These are phyloP conservation scores for Dictyophora rubrovolvata DNA, from an alignment of 768 basidiomycete species.

Conservation along the genomic window DNA sequence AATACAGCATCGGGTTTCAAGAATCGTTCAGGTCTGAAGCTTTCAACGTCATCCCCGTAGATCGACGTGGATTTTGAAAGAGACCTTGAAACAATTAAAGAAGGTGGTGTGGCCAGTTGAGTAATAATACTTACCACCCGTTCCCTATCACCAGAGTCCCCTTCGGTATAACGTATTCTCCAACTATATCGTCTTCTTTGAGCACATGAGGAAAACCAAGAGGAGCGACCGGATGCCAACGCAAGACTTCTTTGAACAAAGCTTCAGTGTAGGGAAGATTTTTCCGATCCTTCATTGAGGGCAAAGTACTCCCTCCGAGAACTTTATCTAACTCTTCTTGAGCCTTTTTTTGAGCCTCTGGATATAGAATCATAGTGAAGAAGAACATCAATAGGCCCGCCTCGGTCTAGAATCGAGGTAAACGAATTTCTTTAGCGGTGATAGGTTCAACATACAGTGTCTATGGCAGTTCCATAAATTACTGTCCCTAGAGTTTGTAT, in stretches of 20 bases:
- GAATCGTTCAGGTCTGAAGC: conserved; percentile 7
- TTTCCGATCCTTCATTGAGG: conserved; percentile 12
- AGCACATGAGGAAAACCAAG: conserved; percentile 17
- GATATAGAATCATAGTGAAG: conserved; percentile 10
- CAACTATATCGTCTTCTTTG: conserved; percentile 13
- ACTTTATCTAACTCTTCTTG: conserved; percentile 14
- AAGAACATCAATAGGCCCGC: conserved; percentile 4
- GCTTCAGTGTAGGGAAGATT: conserved; percentile 16
- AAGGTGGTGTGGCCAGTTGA: conserved; percentile 6
- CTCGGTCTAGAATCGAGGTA: background rate
- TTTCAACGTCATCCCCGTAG: conserved; percentile 2
- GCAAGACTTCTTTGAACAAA: conserved; percentile 15
- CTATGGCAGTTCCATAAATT: conserved; percentile 22
- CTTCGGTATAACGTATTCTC: conserved; percentile 14
- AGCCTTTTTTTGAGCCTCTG: conserved; percentile 12
- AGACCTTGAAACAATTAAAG: background rate
- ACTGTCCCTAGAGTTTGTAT: conserved; percentile 13
- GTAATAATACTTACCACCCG: conserved; percentile 8
- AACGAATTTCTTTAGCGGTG: background rate
- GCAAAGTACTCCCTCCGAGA: conserved; percentile 13
- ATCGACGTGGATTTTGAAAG: background rate
- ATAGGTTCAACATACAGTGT: conserved; percentile 23
- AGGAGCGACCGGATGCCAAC: conserved; percentile 11
- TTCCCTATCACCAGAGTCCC: conserved; percentile 13
- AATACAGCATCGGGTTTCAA: background rate